Evolutionary conservation across 2,329 filamentous ascomycete species (phyloP), one percentile per base, ranked within the genome.

Genomic region (Penicillium sp.): DNA sequence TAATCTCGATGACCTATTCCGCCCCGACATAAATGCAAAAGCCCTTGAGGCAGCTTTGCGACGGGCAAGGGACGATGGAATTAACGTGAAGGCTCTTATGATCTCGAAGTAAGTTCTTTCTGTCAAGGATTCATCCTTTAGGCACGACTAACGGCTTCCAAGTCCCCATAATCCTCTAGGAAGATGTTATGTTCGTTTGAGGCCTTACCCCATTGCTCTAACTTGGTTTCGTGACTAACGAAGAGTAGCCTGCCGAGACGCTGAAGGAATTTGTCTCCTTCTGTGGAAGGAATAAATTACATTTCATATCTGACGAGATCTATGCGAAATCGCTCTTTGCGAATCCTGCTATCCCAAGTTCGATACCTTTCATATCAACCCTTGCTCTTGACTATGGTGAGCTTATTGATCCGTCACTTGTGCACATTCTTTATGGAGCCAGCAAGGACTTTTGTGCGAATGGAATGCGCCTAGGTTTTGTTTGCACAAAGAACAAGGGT

Each of bases 131-230:
- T 34, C 13, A 36, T n/a, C 34, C 14, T 4, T 36, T 14, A 5
- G 13, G 13, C 34, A n/a, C 10, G 22, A 22, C 36, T 49, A 29
- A 40, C 52, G 5, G 36, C 46, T 5, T 45, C 11, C 50, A 11
- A 72, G 71, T 50, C 70, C 71, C 8, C 63, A 69, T 38, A 73
- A 73, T 54, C 70, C 70, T 18, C 54, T 72, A 13, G 69, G 71
- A 56, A 60, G 57, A 52, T 71, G 63, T 53, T 71, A 71, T 43
- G 64, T 67, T 40, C 40, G 62, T 60, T 32, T 46, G 55, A 29
- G 16, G 4, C 6, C 27, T 40, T 31, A 27, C 31, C 16, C 14
- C n/a, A 29, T 43, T 13, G 10, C 31, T 11, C 4, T 1, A 18
- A n/a, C 44, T 56, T 14, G 10, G 13, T 10, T 10, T 11, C 9